Evolutionary conservation across 2,329 filamentous ascomycete genomes (phyloP).

Genomic region (Fusarium liriodendri): DNA sequence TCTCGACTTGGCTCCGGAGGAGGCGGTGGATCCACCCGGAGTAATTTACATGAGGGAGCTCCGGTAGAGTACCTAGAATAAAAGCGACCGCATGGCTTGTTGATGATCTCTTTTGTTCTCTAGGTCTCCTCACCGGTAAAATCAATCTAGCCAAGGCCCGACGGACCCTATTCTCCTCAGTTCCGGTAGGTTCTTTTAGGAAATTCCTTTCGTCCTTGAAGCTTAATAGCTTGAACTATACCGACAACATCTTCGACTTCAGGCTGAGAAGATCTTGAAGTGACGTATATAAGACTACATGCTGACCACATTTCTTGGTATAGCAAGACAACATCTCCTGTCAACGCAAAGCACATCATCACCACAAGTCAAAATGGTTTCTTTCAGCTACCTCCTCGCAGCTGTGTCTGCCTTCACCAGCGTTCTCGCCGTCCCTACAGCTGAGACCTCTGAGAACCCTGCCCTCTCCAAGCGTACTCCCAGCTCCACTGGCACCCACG

Average conservation of each 20-base stretch:
- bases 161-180: background rate
- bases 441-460: conserved; percentile 7
- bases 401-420: conserved; percentile 31
- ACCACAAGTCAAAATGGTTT: conserved; percentile 31
- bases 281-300: conserved; percentile 24
- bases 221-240: background rate
- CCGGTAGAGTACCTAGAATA: background rate
- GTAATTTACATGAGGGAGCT: conserved; percentile 9
- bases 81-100: background rate
- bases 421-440: conserved; percentile 35
- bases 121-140: conserved; percentile 24
- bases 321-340: background rate
- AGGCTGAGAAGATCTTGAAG: background rate
- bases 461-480: conserved; percentile 50
- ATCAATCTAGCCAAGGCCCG: conserved; percentile 11
- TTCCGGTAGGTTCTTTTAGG: conserved; percentile 8
- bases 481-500: conserved; percentile 49
- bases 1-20: background rate
- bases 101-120: background rate
- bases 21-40: conserved; percentile 6
- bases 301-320: background rate
- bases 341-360: background rate
- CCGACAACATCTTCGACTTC: background rate
- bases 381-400: conserved; percentile 37
- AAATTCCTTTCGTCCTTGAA: conserved; percentile 11